Conservation (phyloP, 176 grass and related monocot genomes). For the Paspalum notatum region DNA sequence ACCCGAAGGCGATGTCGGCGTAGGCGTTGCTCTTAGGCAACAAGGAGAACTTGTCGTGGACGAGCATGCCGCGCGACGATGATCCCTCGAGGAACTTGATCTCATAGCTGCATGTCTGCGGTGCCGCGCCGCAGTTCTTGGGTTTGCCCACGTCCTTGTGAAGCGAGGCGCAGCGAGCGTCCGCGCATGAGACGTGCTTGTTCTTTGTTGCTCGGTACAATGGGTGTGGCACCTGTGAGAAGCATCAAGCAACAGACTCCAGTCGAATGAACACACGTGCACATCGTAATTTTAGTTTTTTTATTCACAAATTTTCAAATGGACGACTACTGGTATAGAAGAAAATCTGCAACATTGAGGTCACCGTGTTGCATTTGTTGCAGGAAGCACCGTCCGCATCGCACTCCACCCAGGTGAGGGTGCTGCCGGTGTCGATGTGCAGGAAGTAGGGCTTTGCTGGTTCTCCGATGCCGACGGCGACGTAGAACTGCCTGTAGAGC, state of each 20-base stretch:
- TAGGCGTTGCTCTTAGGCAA: constrained; percentile 4
- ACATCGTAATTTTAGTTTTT: too few species aligned
- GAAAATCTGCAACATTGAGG: not conserved
- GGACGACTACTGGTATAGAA: too few species aligned
- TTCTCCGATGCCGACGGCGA: constrained; percentile 61
- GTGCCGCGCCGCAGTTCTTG: not conserved
- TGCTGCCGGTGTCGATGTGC: constrained; percentile 77
- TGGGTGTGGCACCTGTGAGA: constrained; percentile 44
- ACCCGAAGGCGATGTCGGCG: constrained; percentile 59
- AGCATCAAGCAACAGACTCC: not conserved
- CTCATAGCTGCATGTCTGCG: constrained; percentile 46
- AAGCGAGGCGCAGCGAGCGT: constrained; percentile 42
- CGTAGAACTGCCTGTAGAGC: constrained; percentile 47
- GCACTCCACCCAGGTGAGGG: constrained; percentile 76
- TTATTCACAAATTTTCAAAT: too few species aligned
- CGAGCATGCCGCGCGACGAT: constrained; percentile 37
- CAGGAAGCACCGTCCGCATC: constrained; percentile 20
- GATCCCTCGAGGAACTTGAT: constrained; percentile 42
- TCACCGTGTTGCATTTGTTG: constrained; percentile 51
- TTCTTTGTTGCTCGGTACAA: constrained; percentile 34
- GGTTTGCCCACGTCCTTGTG: not conserved
- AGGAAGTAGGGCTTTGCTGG: constrained; percentile 55
- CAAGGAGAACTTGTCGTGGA: constrained; percentile 45
- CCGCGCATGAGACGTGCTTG: constrained; percentile 47
- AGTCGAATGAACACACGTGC: too few species aligned